These are phyloP conservation scores for Russula earlei DNA, from an alignment of 768 basidiomycete genomes.

Conservation along the genomic window DNA sequence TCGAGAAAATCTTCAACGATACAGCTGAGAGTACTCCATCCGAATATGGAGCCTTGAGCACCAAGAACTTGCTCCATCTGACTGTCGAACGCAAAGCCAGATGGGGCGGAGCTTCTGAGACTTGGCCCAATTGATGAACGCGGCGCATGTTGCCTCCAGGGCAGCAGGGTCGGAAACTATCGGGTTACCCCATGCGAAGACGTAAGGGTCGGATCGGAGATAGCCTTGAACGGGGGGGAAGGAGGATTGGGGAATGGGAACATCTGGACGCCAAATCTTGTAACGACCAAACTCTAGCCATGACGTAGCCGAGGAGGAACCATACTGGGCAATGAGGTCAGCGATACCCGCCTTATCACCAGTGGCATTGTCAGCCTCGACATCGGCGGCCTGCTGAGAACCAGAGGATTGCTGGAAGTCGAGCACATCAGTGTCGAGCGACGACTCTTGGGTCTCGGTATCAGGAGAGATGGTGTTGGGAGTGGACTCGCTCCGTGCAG, in stretches of 20 bases:
- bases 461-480: neutral
- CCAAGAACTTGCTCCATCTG: constrained; percentile 43
- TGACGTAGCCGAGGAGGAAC: constrained; percentile 58
- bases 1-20: constrained; percentile 52
- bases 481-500: neutral
- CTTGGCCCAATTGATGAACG: constrained; percentile 30
- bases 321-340: constrained; percentile 50
- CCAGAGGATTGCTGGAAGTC: constrained; percentile 8
- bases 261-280: constrained; percentile 48
- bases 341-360: constrained; percentile 11
- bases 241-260: constrained; percentile 43
- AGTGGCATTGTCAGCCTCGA: constrained; percentile 4
- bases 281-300: constrained; percentile 51
- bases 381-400: neutral
- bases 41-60: constrained; percentile 30
- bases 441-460: neutral
- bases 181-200: constrained; percentile 27
- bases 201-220: constrained; percentile 37
- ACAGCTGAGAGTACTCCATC: constrained; percentile 53
- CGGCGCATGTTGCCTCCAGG: constrained; percentile 42
- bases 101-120: constrained; percentile 41
- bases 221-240: constrained; percentile 58
- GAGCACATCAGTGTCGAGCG: neutral
- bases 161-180: constrained; percentile 19
- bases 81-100: constrained; percentile 50